These are phyloP conservation scores for Hygrophoropsis aurantiaca DNA, from an alignment of 768 basidiomycete species.

Conservation along the genomic window DNA sequence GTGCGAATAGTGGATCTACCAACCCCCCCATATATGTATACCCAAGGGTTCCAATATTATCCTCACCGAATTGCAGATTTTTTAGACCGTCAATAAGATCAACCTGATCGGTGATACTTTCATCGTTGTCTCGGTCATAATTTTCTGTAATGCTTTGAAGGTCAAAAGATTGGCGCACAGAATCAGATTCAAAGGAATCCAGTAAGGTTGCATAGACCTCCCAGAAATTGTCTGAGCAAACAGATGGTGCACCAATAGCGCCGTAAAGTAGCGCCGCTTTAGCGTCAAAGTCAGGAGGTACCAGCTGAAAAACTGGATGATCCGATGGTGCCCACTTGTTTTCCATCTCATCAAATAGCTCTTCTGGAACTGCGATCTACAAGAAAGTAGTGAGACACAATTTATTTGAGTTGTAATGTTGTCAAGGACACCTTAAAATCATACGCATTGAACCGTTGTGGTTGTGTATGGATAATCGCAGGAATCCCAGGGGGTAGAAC, in stretches of 20 bases:
- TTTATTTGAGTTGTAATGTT: too few relatives aligned
- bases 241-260: slow-evolving; percentile 16
- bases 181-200: neutral
- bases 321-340: slow-evolving; percentile 29
- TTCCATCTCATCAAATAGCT: slow-evolving; percentile 18
- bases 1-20: too few relatives aligned
- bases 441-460: slow-evolving; percentile 20
- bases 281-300: slow-evolving; percentile 27
- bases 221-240: slow-evolving; percentile 21
- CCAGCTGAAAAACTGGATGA: slow-evolving; percentile 33
- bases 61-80: too few relatives aligned
- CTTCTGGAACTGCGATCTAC: slow-evolving; percentile 14
- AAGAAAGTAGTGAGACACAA: neutral
- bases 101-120: too few relatives aligned
- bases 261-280: slow-evolving; percentile 14
- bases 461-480: slow-evolving; percentile 27
- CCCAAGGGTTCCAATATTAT: too few relatives aligned
- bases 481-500: slow-evolving; percentile 37
- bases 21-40: too few relatives aligned
- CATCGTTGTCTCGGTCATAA: too few relatives aligned
- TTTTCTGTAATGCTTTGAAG: too few relatives aligned
- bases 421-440: slow-evolving; percentile 32
- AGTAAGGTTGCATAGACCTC: neutral
- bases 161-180: too few relatives aligned
- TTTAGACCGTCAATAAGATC: too few relatives aligned